These are phyloP conservation scores for Russula earlei DNA, from an alignment of 768 basidiomycete species.

Conservation along the genomic window DNA sequence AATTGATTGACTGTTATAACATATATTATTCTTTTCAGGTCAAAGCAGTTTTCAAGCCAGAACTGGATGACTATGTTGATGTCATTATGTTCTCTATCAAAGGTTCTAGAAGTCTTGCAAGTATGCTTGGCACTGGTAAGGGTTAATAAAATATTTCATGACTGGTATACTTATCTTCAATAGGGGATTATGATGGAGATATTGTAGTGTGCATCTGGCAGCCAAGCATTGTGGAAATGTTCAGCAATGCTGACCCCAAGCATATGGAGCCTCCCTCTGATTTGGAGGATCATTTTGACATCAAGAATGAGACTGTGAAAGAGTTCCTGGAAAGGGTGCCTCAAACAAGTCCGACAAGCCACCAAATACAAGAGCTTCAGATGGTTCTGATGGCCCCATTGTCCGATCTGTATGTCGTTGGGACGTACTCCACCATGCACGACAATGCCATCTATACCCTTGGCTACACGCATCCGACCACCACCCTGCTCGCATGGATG, in stretches of 20 bases:
- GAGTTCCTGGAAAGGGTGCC: conserved; percentile 32
- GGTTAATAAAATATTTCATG: not conserved
- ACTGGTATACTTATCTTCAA: not conserved
- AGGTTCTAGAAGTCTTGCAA: conserved; percentile 42
- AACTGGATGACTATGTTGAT: conserved; percentile 41
- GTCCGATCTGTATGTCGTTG: conserved; percentile 37
- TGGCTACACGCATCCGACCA: conserved; percentile 42
- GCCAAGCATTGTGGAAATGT: conserved; percentile 42
- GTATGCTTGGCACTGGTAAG: conserved; percentile 55
- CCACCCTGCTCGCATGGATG: conserved; percentile 48
- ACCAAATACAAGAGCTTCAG: conserved; percentile 35
- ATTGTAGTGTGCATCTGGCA: conserved; percentile 51
- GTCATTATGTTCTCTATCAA: conserved; percentile 40
- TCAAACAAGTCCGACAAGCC: conserved; percentile 14
- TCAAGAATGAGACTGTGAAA: conserved; percentile 35
- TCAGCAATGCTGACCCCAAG: conserved; percentile 41
- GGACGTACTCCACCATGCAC: conserved; percentile 45
- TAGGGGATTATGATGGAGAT: conserved; percentile 69
- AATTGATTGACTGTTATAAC: too few relatives aligned
- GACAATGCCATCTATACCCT: conserved; percentile 42
- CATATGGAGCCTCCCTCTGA: conserved; percentile 42
- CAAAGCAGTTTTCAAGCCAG: conserved; percentile 42
- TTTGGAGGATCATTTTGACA: conserved; percentile 34
- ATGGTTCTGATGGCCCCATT: conserved; percentile 42
- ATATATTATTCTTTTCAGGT: conserved; percentile 30